Conservation (phyloP, 495 filamentous ascomycete species). For the Talaromyces borbonicus region DNA sequence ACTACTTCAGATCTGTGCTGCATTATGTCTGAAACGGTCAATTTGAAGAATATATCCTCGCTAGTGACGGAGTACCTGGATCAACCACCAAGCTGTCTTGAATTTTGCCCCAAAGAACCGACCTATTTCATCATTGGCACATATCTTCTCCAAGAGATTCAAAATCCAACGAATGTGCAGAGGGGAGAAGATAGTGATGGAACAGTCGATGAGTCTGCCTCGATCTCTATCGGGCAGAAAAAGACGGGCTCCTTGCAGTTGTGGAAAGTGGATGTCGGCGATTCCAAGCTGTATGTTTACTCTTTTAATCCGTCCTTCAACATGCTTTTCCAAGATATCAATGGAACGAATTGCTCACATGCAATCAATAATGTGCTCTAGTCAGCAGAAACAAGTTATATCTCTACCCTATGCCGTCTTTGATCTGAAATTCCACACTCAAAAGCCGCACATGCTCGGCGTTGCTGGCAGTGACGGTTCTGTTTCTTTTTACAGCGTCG, state of each 20-base stretch:
- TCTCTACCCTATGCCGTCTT: constrained; percentile 62
- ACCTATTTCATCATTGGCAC: constrained; percentile 76
- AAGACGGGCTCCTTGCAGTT: constrained; percentile 66
- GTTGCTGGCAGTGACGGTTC: constrained; percentile 65
- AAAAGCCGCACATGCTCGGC: constrained; percentile 44
- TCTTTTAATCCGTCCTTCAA: neutral
- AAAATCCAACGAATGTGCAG: constrained; percentile 7
- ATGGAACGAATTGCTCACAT: neutral
- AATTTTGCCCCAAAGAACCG: constrained; percentile 59
- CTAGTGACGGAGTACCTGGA: constrained; percentile 31
- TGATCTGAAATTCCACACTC: constrained; percentile 73
- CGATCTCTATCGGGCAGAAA: constrained; percentile 29
- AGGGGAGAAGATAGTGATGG: constrained; percentile 8
- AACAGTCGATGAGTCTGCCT: neutral
- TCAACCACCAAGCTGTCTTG: constrained; percentile 73
- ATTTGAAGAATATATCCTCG: constrained; percentile 14
- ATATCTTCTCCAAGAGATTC: constrained; percentile 58
- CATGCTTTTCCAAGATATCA: neutral
- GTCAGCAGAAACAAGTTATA: constrained; percentile 33
- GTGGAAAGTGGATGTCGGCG: constrained; percentile 41
- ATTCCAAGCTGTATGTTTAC: constrained; percentile 39
- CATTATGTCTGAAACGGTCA: constrained; percentile 12
- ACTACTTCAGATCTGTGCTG: no score
- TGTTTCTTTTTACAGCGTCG: constrained; percentile 51
- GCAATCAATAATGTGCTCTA: neutral